Base-by-base conservation (phyloP, 257 asterid species). In the Handroanthus guayacan region DNA sequence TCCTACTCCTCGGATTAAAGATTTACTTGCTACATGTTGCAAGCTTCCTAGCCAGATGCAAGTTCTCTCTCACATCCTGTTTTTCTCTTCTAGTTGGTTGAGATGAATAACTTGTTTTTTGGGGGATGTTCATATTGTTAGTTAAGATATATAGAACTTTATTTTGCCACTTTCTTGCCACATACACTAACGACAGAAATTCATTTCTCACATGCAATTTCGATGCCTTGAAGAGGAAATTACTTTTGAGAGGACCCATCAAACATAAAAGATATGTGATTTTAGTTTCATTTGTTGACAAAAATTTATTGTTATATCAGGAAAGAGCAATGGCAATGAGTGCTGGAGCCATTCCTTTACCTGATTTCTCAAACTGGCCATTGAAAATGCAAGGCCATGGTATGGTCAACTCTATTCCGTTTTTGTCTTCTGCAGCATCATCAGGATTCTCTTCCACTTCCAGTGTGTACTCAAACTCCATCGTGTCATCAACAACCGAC, bases 401-500 rank as follows among this genome's bases (percentile, higher is more conserved):
- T 74, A 71, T 79, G 82, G 82, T 77, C 69, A 56, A 82, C 39
- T 75, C 89, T 6, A 77, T 85, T 71, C 89, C 90, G 34, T 31
- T 87, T 63, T 85, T 82, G 82, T 75, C 92, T 77, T 72, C 92
- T 69, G 89, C 90, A 87, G 90, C 90, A 87, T 85, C 92, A 85
- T 85, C 92, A 85, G 87, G 90, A 87, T 85, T 86, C 89, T 80
- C 92, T 69, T 75, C 89, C 64, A 17, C 79, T 41, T 73, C 82
- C 25, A 9, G 78, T 72, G 70, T 71, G 5, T 68, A 47, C 58
- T 55, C 86, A 14, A 63, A 73, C 75, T 50, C 84, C 41, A 75
- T 81, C 61, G 62, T 69, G 44, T 75, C 79, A 50, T 50, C 69
- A 11, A 58, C 80, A 20, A 52, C 84, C 77, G 74, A 37, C 76